Evolutionary conservation across 2,329 filamentous ascomycete species (phyloP), one percentile per base, ranked within the genome.

Genomic region (Aspergillus latus): DNA sequence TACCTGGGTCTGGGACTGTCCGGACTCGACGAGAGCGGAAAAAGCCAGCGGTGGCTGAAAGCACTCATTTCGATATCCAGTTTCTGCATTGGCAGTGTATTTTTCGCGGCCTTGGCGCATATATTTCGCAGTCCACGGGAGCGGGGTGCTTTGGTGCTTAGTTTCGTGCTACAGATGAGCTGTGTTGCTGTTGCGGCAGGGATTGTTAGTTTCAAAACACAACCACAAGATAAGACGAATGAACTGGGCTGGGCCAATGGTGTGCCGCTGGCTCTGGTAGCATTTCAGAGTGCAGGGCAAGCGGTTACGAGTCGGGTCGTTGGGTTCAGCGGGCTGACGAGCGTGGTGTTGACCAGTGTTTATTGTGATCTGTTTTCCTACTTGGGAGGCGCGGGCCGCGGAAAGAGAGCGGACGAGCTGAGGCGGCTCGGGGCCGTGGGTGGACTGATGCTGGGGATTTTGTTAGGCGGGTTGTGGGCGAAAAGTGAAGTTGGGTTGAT

Each of bases 331-430:
- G 84, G 86, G 2, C 75, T 93, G 16, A 92, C 89, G 0, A 91
- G 87, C 59, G 89, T 92, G 13, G 90, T 92, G 2, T 73, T 94
- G 57, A 93, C 90, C 1, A 91, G 88, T 68, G 86, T 90, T 59
- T 93, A 92, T 75, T 92, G 88, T 68, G 90, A 93, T 69, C 68
- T 93, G 16, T 90, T 90, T 63, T 88, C 86, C 1, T 88, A 91
- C 65, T 74, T 78, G 8, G 75, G 77, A 7, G 59, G 85, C n/a
- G 70, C 83, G 4, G 70, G 70, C 0, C 60, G 43, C 6, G n/a
- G 69, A 0, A 68, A 64, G 1, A 81, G 84, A 54, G 69, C 77
- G 0, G 82, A 85, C 66, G 72, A 83, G 48, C 83, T 84, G 66
- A 73, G 81, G 49, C 74, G 83, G 45, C 66, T 75, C 0, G 77